phyloP scores from a whole-genome alignment of 2,329 filamentous ascomycete genomes.

The Pseudovirgaria hyperparasitica region DNA sequence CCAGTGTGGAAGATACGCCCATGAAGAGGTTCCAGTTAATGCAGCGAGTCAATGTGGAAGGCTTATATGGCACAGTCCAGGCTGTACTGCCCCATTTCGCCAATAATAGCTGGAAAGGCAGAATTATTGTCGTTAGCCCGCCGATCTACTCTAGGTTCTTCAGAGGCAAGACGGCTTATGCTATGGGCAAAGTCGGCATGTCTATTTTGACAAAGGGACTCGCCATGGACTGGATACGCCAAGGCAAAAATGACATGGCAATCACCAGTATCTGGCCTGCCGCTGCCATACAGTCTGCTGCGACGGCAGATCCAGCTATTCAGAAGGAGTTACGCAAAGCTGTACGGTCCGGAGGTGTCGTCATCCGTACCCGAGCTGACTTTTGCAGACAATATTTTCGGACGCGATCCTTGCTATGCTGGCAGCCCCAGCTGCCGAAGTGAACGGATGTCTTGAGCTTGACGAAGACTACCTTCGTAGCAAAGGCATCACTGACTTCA shows the following conservation, averaged over 20 bases:
- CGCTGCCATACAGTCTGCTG: constrained; percentile 62
- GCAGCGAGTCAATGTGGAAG: constrained; percentile 43
- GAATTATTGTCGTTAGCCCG: constrained; percentile 68
- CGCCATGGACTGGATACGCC: constrained; percentile 65
- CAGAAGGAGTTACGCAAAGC: constrained; percentile 50
- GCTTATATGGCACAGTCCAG: constrained; percentile 61
- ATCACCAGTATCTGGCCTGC: constrained; percentile 78
- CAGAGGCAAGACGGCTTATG: constrained; percentile 74
- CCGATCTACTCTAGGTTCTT: constrained; percentile 82
- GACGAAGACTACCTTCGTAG: constrained; percentile 71
- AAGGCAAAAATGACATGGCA: constrained; percentile 55
- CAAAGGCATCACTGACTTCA: constrained; percentile 57
- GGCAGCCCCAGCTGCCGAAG: constrained; percentile 39
- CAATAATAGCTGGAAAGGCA: constrained; percentile 39
- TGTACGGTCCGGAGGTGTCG: constrained; percentile 14
- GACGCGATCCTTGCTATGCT: constrained; percentile 68
- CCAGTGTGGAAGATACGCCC: constrained; percentile 58
- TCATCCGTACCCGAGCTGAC: not conserved
- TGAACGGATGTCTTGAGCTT: constrained; percentile 61
- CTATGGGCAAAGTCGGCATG: constrained; percentile 68
- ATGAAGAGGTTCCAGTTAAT: constrained; percentile 58
- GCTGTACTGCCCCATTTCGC: constrained; percentile 54
- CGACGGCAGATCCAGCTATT: constrained; percentile 42
- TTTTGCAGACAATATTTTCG: constrained; percentile 53
- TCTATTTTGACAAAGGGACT: constrained; percentile 68